phyloP scores from a whole-genome alignment of 495 filamentous ascomycete genomes.

The Aspergillus coremiiformis region DNA sequence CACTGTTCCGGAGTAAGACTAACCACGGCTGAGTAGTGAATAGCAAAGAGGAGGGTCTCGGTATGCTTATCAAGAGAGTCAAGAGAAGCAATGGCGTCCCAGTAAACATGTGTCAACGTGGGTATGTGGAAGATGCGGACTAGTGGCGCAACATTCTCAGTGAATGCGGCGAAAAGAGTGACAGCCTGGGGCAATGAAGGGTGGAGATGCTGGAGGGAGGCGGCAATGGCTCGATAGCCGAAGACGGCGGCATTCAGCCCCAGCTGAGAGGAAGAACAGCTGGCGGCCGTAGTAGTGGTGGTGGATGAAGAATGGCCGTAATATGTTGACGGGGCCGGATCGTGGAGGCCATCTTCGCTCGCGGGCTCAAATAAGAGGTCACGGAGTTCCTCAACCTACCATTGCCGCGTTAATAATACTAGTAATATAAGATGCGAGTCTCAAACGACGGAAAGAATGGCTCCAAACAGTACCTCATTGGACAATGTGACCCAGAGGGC shows the following conservation, averaged over 20 bases:
- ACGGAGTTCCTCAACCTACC: conserved; percentile 48
- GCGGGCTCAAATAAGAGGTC: conserved; percentile 50
- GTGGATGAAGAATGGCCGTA: no score
- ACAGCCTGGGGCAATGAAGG: conserved; percentile 53
- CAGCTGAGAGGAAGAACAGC: no score
- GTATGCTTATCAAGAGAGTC: conserved; percentile 17
- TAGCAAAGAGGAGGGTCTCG: no score
- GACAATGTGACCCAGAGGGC: conserved; percentile 69
- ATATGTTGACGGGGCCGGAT: background rate
- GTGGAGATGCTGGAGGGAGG: conserved; percentile 20
- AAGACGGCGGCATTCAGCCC: conserved; percentile 36
- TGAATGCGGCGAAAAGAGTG: conserved; percentile 54
- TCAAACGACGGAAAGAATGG: conserved; percentile 6
- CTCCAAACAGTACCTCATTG: conserved; percentile 52
- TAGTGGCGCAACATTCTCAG: conserved; percentile 55
- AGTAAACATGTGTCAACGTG: conserved; percentile 36
- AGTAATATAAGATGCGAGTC: background rate
- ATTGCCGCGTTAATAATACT: background rate
- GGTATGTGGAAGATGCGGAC: conserved; percentile 57
- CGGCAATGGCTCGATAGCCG: conserved; percentile 43
- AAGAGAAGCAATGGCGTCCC: conserved; percentile 34
- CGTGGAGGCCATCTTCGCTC: conserved; percentile 43
- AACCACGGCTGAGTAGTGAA: no score
- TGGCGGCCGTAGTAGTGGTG: no score
- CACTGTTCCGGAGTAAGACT: no score